Conservation (phyloP, 2,329 filamentous ascomycete species). For the Rhinocladiella similis region DNA sequence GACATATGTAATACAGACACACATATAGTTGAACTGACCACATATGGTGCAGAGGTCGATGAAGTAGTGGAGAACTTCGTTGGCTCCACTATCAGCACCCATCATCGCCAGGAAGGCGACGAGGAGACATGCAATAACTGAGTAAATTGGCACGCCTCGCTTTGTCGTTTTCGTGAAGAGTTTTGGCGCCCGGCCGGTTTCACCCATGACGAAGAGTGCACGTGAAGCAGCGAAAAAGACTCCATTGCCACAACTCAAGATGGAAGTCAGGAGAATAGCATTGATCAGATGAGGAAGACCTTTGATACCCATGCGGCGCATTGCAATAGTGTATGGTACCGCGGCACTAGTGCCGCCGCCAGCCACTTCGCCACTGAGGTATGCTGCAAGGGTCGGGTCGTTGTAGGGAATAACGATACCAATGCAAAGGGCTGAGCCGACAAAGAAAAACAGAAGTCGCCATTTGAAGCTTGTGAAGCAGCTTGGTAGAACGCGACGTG, state of each 20-base stretch:
- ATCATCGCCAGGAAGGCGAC: conserved; percentile 70
- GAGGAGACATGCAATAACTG: conserved; percentile 39
- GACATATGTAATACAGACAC: conserved; percentile 68
- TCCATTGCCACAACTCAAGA: conserved; percentile 58
- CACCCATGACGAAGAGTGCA: conserved; percentile 56
- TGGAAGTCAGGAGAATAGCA: conserved; percentile 52
- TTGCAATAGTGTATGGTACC: conserved; percentile 64
- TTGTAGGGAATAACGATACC: conserved; percentile 68
- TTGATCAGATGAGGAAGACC: conserved; percentile 60
- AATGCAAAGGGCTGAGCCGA: conserved; percentile 70
- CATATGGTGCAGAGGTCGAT: conserved; percentile 34
- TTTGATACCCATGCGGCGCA: conserved; percentile 54
- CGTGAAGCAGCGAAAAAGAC: conserved; percentile 62
- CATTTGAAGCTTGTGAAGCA: conserved; percentile 81
- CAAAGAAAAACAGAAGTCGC: conserved; percentile 73
- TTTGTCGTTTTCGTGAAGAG: conserved; percentile 52
- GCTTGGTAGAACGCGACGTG: conserved; percentile 67
- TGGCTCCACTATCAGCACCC: conserved; percentile 62
- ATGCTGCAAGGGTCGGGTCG: conserved; percentile 57
- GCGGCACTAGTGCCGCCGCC: conserved; percentile 51
- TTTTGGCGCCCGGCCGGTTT: conserved; percentile 56
- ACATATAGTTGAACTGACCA: conserved; percentile 40
- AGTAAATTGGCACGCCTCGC: conserved; percentile 64
- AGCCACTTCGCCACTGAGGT: conserved; percentile 41
- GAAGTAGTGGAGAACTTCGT: conserved; percentile 58